These are phyloP conservation scores for Auriscalpium vulgare DNA, from an alignment of 768 basidiomycete species.

Conservation along the genomic window DNA sequence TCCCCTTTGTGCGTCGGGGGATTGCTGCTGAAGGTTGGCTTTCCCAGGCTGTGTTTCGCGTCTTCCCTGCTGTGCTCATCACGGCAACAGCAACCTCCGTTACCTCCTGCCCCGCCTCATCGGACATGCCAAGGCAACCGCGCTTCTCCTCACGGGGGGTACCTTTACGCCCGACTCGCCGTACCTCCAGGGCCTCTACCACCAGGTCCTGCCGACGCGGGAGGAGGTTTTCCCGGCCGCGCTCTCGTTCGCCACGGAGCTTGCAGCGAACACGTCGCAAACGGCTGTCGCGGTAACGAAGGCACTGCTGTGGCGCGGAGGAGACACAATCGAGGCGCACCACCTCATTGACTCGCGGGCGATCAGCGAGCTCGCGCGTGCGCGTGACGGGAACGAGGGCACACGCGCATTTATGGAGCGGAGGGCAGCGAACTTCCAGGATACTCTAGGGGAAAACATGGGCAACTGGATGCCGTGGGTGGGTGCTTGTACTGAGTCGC, in stretches of 20 bases:
- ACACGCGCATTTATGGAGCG: constrained; percentile 40
- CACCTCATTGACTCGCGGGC: constrained; percentile 45
- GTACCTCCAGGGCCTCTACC: constrained; percentile 35
- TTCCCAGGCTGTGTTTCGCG: background rate
- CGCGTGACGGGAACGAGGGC: constrained; percentile 40
- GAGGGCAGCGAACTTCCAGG: constrained; percentile 36
- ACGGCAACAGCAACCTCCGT: constrained; percentile 25
- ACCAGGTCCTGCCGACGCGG: constrained; percentile 38
- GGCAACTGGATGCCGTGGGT: constrained; percentile 50
- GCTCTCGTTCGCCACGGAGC: constrained; percentile 42
- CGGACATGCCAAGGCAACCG: constrained; percentile 42
- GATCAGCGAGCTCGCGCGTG: constrained; percentile 31
- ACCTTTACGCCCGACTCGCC: constrained; percentile 39
- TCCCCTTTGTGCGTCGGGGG: constrained; percentile 44
- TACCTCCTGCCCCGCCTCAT: constrained; percentile 50
- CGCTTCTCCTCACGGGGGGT: constrained; percentile 42
- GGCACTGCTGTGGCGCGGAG: constrained; percentile 42
- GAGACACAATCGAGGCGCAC: constrained; percentile 42
- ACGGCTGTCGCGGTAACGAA: constrained; percentile 44
- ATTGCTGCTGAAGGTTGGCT: constrained; percentile 39
- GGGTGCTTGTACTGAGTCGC: constrained; percentile 9
- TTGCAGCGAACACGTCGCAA: constrained; percentile 43
- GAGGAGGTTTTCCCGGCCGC: constrained; percentile 47
- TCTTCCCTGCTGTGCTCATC: no score
- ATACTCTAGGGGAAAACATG: constrained; percentile 32